phyloP scores from a whole-genome alignment of 2,329 filamentous ascomycete species.

The Claviceps sp. region DNA sequence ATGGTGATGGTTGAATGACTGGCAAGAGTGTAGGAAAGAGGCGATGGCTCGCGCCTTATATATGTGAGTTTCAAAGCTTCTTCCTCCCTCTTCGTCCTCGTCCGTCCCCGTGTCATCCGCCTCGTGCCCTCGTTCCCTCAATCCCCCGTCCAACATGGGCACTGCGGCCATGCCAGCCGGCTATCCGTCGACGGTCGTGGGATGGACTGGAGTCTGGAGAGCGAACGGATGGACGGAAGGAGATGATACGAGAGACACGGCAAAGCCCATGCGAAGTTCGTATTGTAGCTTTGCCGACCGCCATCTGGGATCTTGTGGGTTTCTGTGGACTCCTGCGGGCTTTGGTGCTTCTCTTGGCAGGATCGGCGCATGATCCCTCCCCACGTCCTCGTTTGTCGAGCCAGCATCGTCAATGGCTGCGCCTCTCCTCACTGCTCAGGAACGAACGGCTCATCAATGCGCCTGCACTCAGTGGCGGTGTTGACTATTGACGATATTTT shows the following conservation, averaged over 20 bases:
- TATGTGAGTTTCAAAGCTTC: background rate
- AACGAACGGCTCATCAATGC: too few relatives aligned
- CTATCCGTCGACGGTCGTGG: background rate
- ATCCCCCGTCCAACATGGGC: background rate
- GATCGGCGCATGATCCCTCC: background rate
- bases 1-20: background rate
- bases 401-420: background rate
- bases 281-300: background rate
- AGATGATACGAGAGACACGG: too few relatives aligned
- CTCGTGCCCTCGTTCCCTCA: background rate
- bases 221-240: background rate
- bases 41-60: background rate
- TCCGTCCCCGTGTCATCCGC: background rate
- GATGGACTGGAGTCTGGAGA: background rate
- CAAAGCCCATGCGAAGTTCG: background rate
- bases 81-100: background rate
- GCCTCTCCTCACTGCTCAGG: too few relatives aligned
- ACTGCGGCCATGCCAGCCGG: background rate
- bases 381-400: background rate
- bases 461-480: too few relatives aligned
- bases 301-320: background rate
- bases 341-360: background rate
- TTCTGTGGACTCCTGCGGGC: too few relatives aligned
- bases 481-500: too few relatives aligned
- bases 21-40: background rate